Percentiles rank a stretch among this genome's conserved stretches.
These are phyloP conservation scores for Protea cynaroides DNA, from an alignment of 164 flowering plant species.

Conservation along the genomic window DNA sequence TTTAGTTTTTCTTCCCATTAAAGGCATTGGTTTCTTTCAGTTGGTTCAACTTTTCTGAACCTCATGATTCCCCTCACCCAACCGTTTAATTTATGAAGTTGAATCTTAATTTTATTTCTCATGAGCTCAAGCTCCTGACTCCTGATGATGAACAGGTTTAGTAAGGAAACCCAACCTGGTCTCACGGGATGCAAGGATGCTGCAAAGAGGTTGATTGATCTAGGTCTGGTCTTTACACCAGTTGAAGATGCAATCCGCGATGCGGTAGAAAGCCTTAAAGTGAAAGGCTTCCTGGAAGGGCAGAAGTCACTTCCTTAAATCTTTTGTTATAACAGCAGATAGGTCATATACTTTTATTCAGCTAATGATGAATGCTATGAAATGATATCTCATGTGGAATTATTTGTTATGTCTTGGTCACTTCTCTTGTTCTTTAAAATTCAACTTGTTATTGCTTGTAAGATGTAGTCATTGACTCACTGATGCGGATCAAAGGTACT, in stretches of 20 bases:
- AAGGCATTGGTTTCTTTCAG: background rate
- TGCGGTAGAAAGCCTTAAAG: conserved; percentile 64
- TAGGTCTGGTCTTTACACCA: conserved; percentile 61
- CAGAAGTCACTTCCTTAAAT: conserved; percentile 16
- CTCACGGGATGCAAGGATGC: conserved; percentile 58
- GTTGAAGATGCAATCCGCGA: conserved; percentile 68
- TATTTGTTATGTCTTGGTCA: background rate
- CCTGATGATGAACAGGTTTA: conserved; percentile 38
- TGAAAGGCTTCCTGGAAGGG: conserved; percentile 51
- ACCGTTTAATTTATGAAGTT: background rate
- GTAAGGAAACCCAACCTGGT: conserved; percentile 78
- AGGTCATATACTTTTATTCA: background rate
- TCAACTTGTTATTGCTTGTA: background rate
- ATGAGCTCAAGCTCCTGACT: background rate
- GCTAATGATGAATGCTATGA: background rate
- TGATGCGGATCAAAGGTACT: too few relatives aligned
- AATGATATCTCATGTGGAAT: background rate
- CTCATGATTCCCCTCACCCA: background rate
- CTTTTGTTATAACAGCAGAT: background rate
- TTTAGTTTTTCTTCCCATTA: background rate
- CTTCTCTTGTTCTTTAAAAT: background rate
- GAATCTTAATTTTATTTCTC: background rate
- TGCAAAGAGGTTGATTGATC: conserved; percentile 61
- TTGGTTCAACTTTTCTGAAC: background rate
- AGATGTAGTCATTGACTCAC: background rate